Percentiles rank a stretch among this genome's conserved stretches.
phyloP scores from a whole-genome alignment of 805 yeast genomes.

The Myxozyma vanderwaltii region DNA sequence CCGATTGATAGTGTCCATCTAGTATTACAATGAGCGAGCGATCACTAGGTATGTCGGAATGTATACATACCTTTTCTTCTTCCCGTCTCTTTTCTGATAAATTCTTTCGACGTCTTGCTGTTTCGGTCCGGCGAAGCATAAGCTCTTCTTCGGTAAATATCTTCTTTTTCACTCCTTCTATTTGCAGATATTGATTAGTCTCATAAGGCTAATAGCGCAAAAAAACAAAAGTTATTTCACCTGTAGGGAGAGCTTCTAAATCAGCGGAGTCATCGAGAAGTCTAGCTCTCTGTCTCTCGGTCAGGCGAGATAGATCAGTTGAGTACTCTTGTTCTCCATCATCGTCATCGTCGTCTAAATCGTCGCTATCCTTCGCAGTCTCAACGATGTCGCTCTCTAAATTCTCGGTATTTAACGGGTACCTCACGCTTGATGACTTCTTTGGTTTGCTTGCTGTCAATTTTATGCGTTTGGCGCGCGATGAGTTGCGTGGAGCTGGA shows the following conservation, averaged over 20 bases:
- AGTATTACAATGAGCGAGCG: too few relatives aligned
- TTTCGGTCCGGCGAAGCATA: constrained; percentile 78
- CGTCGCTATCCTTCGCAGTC: constrained; percentile 12
- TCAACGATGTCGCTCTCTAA: constrained; percentile 8
- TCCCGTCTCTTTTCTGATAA: constrained; percentile 78
- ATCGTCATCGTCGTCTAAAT: constrained; percentile 35
- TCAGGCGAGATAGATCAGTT: constrained; percentile 40
- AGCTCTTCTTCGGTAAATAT: constrained; percentile 80
- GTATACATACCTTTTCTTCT: constrained; percentile 72
- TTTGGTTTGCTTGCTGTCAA: neutral
- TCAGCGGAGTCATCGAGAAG: constrained; percentile 36
- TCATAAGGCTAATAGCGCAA: neutral
- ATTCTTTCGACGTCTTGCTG: constrained; percentile 84
- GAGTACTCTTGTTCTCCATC: constrained; percentile 22
- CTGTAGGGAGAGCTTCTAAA: constrained; percentile 33
- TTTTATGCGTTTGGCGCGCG: neutral
- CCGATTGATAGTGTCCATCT: constrained; percentile 82
- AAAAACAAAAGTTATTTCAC: neutral
- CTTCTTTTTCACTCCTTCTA: constrained; percentile 48
- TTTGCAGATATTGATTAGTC: neutral
- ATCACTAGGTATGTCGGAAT: neutral
- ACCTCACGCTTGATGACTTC: neutral
- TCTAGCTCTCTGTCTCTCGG: constrained; percentile 46
- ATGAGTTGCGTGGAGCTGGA: neutral
- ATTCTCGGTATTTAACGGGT: neutral